phyloP scores from a whole-genome alignment of 495 filamentous ascomycete genomes.

The Penicillium antarcticum region DNA sequence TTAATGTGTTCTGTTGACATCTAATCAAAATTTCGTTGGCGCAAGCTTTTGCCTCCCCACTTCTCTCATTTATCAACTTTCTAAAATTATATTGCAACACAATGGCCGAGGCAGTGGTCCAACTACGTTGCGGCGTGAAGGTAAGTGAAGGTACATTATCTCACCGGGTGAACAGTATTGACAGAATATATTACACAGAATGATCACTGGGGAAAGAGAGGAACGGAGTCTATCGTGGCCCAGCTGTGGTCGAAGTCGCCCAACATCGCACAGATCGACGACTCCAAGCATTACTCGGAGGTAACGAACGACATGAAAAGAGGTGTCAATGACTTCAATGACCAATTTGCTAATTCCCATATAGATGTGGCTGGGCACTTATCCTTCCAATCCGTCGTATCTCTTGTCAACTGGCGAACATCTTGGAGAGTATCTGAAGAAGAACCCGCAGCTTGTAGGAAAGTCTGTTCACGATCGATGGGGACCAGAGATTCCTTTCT shows the following conservation, averaged over 20 bases:
- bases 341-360: background rate
- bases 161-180: background rate
- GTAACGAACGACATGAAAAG: constrained; percentile 8
- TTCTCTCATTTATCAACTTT: background rate
- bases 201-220: constrained; percentile 48
- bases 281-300: constrained; percentile 46
- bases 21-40: too few species aligned
- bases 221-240: constrained; percentile 39
- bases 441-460: constrained; percentile 64
- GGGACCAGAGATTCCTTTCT: constrained; percentile 64
- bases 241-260: constrained; percentile 44
- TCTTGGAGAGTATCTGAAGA: constrained; percentile 62
- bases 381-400: constrained; percentile 66
- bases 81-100: background rate
- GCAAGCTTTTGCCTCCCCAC: too few species aligned
- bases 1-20: too few species aligned
- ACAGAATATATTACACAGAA: constrained; percentile 26
- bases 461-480: constrained; percentile 60
- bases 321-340: background rate
- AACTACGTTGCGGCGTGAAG: constrained; percentile 42
- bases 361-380: constrained; percentile 80
- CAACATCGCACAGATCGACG: constrained; percentile 31
- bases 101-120: constrained; percentile 39
- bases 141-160: constrained; percentile 11
- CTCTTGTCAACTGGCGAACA: constrained; percentile 59